Base-by-base conservation (phyloP, 331 rosid species). In the Rosa hybrid region DNA sequence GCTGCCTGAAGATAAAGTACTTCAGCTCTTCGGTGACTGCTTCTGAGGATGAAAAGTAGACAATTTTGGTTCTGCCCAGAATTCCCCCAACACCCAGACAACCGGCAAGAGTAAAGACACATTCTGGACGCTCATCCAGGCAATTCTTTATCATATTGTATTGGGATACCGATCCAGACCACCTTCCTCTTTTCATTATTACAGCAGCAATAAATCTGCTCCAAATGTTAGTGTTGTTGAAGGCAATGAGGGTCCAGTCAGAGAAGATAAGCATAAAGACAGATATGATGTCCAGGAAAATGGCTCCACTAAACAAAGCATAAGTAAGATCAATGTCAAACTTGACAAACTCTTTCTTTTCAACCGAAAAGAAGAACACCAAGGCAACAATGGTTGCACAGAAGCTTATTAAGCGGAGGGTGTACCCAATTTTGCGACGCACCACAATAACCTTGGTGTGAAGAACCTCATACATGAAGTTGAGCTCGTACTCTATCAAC, bases 381-480 rank as follows among this genome's bases (percentile, higher is more conserved):
- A 51, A 69, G 67, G 81, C 81, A 27, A 14, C 23, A 34, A 62
- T 16, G 27, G 56, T 38, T 11, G 73, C 48, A 11, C 60, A 48
- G 74, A 76, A 27, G 74, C 69, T 25, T 2, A 78, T 0, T 2
- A 71, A 56, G 39, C 82, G 46, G 8, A 78, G 68, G 6, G 45
- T 4, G 59, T 57, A 78, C 5, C 77, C 71, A 8, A 78, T 45
- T 57, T 56, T 57, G 68, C 11, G 5, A 25, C 25, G 82, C 2
- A 11, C 39, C 12, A 78, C 82, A 23, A 27, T 44, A 3, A 57
- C 76, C 56, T 78, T 78, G 48, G 82, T 78, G 67, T 78, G 82
- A 14, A 78, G 82, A 56, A 78, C 82, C 21, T 78, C 70, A 27
- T 78, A 78, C 46, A 78, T 78, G 82, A 78, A 78, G 62, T 70